A percentile compares a stretch with the other conserved stretches of the same genome.
These are phyloP conservation scores for Tricholoma terreum DNA, from an alignment of 768 basidiomycete species.

Conservation along the genomic window DNA sequence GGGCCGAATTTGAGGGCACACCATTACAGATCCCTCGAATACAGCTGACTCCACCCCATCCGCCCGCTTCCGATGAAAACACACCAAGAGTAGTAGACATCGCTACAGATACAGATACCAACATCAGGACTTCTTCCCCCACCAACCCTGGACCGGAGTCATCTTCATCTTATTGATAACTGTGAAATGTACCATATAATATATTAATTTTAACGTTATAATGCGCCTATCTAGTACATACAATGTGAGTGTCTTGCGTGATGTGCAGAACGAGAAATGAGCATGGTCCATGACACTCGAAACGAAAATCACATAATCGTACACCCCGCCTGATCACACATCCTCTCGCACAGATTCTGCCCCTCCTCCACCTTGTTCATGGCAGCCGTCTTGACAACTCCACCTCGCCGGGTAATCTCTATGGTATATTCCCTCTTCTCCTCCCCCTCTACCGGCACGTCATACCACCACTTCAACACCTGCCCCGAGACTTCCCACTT, in stretches of 20 bases:
- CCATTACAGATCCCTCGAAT: slow-evolving; percentile 39
- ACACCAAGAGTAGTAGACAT: slow-evolving; percentile 5
- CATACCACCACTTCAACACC: slow-evolving; percentile 53
- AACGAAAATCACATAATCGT: slow-evolving; percentile 19
- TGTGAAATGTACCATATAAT: no score
- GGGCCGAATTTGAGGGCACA: slow-evolving; percentile 61
- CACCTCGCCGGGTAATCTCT: slow-evolving; percentile 31
- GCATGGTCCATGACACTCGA: neutral
- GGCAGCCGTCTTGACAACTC: slow-evolving; percentile 23
- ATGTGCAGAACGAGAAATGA: neutral
- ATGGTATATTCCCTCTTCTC: slow-evolving; percentile 33
- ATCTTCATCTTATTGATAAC: no score
- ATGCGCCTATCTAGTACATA: neutral
- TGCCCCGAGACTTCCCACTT: slow-evolving; percentile 46
- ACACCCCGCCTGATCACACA: slow-evolving; percentile 19
- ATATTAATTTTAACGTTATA: slow-evolving; percentile 1
- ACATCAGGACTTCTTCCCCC: slow-evolving; percentile 2
- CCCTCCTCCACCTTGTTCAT: neutral
- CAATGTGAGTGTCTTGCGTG: neutral
- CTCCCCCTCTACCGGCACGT: slow-evolving; percentile 34
- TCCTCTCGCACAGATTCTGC: slow-evolving; percentile 17
- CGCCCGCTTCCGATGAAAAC: slow-evolving; percentile 7
- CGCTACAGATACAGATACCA: slow-evolving; percentile 1
- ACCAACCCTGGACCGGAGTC: neutral
- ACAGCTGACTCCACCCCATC: slow-evolving; percentile 4